These are phyloP conservation scores for Dictyostelium brefeldianum DNA, from an alignment of 78 protist species.

Conservation along the genomic window DNA sequence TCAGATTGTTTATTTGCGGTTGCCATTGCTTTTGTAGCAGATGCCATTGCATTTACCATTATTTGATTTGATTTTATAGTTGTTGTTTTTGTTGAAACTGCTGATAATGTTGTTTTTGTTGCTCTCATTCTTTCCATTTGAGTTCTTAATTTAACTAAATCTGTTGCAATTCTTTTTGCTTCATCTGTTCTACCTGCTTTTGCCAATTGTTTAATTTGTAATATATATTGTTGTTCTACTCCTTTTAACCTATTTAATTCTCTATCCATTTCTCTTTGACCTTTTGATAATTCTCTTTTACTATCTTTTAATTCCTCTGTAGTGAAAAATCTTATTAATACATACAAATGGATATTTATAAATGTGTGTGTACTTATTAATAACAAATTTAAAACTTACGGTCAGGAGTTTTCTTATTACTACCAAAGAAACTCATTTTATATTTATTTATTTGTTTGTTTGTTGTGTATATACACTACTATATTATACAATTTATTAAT, in stretches of 20 bases:
- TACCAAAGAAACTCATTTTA: constrained; percentile 5
- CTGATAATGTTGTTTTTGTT: constrained; percentile 45
- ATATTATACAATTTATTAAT: too few relatives aligned
- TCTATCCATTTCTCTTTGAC: constrained; percentile 60
- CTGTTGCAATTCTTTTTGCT: constrained; percentile 54
- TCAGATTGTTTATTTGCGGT: constrained; percentile 29
- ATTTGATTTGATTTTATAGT: constrained; percentile 7
- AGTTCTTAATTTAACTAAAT: constrained; percentile 39
- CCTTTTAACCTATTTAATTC: constrained; percentile 23
- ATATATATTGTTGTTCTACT: constrained; percentile 23
- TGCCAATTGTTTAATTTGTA: constrained; percentile 41
- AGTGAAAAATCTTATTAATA: too few relatives aligned
- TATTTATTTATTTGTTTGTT: background rate
- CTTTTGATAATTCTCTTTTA: constrained; percentile 55
- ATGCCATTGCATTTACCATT: constrained; percentile 62
- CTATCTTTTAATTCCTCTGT: constrained; percentile 54
- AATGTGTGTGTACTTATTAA: too few relatives aligned
- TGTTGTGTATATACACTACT: background rate
- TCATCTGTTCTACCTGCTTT: constrained; percentile 28
- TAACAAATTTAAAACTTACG: background rate
- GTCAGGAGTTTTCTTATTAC: constrained; percentile 11
- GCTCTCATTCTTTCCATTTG: constrained; percentile 65
- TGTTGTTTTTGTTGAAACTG: constrained; percentile 57
- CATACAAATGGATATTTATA: too few relatives aligned
- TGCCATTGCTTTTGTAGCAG: constrained; percentile 53